These are phyloP conservation scores for Umbelopsis isabellina DNA, from an alignment of 192 early-diverging fungal genomes.

Conservation along the genomic window DNA sequence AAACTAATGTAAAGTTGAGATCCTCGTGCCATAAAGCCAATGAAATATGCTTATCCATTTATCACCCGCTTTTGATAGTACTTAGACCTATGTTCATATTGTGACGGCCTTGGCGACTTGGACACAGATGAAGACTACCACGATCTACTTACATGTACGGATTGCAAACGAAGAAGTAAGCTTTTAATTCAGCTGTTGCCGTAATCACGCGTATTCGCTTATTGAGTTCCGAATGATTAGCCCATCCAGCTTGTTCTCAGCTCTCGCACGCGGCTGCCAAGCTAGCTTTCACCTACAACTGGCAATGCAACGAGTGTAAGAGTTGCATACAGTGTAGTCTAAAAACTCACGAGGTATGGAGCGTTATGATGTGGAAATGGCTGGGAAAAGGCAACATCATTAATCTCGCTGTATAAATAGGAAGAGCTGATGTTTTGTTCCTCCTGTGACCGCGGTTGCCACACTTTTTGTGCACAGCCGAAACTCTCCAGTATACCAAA, in stretches of 20 bases:
- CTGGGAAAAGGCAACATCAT: neutral
- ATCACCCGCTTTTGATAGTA: neutral
- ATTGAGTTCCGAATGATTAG: constrained; percentile 22
- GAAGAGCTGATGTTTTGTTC: constrained; percentile 53
- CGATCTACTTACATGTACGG: constrained; percentile 47
- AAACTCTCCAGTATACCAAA: constrained; percentile 39
- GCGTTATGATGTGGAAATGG: neutral
- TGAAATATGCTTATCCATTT: neutral
- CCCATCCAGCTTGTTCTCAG: constrained; percentile 46
- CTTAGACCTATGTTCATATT: constrained; percentile 31
- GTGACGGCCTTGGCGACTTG: constrained; percentile 32
- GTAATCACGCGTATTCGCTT: constrained; percentile 15
- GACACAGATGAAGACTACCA: constrained; percentile 19
- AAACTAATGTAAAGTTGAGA: neutral
- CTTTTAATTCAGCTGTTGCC: neutral
- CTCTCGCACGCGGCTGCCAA: constrained; percentile 36
- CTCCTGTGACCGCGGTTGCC: constrained; percentile 51
- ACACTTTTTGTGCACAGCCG: constrained; percentile 50
- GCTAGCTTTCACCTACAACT: constrained; percentile 41
- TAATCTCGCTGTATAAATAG: constrained; percentile 30
- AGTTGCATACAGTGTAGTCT: constrained; percentile 49
- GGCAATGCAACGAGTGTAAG: constrained; percentile 59
- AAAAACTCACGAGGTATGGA: constrained; percentile 48
- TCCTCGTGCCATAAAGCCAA: neutral
- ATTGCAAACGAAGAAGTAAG: constrained; percentile 55